Evolutionary conservation across 495 filamentous ascomycete genomes (phyloP), one percentile per base, ranked within the genome.

Genomic region (Letharia lupina): DNA sequence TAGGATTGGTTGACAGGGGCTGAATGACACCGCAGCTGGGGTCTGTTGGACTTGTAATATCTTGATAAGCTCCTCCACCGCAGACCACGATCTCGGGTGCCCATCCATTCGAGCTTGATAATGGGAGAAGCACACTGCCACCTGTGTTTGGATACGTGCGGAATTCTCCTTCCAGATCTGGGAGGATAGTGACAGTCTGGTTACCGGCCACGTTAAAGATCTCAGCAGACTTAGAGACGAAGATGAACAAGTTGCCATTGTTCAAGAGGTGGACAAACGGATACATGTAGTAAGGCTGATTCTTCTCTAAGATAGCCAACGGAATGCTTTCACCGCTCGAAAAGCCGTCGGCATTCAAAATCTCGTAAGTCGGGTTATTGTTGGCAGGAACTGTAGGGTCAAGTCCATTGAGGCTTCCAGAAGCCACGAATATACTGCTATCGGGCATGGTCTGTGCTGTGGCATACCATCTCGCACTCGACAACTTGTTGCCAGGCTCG

Each of bases 221-320:
- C 65, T 86, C 78, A n/a, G 81, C 79, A 7, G 80, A 80, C 70
- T 84, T 84, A 20, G 82, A 73, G 33, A 75, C 76, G 71, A 85
- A 85, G 62, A 87, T 75, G 71, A 85, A 87, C 3, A 87, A 65
- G 8, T 72, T 73, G n/a, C 84, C 83, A 67, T 85, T 75, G 18
- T 73, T 75, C 23, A 87, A 76, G 0, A 87, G 76, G 67, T 85
- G 84, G 47, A 87, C 73, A 72, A 87, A 85, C 4, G 85, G 85
- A 70, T 87, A 87, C 84, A 86, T 85, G 68, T 85, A 87, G 72
- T 87, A 86, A 8, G 85, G 85, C 70, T 87, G 80, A 62, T 83
- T 84, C 69, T 79, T 80, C 37, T 72, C 76, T 37, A 87, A 72
- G 54, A 87, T 81, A 2, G 76, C 74, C 75, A 87, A 74, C 3